phyloP scores from a whole-genome alignment of 2,329 filamentous ascomycete species.

The Neofusicoccum parvum region DNA sequence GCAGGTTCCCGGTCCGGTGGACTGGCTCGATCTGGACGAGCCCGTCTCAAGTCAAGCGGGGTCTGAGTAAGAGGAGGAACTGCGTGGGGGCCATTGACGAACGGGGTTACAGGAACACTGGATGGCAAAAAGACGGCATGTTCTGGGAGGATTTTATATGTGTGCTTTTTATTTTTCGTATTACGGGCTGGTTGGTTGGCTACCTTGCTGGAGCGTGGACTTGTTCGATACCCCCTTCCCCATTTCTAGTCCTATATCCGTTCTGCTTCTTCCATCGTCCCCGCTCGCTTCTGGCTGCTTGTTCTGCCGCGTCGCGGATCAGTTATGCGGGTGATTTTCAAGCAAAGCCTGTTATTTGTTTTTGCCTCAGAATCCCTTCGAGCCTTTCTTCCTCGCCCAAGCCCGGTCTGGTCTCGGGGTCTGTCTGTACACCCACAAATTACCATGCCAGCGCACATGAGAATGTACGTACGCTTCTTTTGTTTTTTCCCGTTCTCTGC shows the following conservation, averaged over 20 bases:
- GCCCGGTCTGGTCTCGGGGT: background rate
- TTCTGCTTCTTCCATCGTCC: background rate
- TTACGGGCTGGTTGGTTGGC: constrained; percentile 11
- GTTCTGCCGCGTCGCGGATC: background rate
- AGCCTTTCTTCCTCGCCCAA: background rate
- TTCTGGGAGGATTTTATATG: constrained; percentile 3
- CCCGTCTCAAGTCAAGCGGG: background rate
- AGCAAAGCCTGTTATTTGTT: background rate
- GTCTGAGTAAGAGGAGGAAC: background rate
- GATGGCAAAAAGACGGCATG: background rate
- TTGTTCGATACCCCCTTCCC: constrained; percentile 19
- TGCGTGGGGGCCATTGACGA: background rate
- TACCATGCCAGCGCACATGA: background rate
- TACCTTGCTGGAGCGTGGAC: constrained; percentile 10
- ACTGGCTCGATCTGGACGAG: background rate
- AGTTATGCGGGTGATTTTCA: background rate
- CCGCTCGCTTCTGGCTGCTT: background rate
- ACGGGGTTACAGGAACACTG: background rate
- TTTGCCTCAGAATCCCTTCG: background rate
- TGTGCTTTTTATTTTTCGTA: constrained; percentile 13
- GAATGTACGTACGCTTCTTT: background rate
- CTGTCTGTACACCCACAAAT: background rate
- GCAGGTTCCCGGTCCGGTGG: background rate
- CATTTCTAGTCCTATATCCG: constrained; percentile 9
- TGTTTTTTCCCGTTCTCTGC: background rate